These are phyloP conservation scores for Fusarium sororula DNA, from an alignment of 2,329 filamentous ascomycete genomes.

Conservation along the genomic window DNA sequence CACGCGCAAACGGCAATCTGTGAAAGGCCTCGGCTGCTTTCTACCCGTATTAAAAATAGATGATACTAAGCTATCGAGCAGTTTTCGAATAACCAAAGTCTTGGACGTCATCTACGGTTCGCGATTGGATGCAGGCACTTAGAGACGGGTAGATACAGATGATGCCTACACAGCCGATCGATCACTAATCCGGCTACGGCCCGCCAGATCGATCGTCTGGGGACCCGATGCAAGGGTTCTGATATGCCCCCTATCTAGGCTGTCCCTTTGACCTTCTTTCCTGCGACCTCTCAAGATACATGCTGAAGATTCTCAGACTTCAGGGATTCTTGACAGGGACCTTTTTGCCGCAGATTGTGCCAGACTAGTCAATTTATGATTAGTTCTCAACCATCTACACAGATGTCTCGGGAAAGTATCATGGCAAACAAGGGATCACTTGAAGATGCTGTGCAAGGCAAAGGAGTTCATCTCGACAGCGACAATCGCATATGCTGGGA, in stretches of 20 bases:
- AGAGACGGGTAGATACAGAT: neutral
- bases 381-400: too few species aligned
- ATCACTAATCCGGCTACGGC: neutral
- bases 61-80: fast-evolving
- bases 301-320: fast-evolving
- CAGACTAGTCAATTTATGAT: neutral
- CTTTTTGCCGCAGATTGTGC: too few species aligned
- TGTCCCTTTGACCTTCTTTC: neutral
- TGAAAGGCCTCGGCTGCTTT: neutral
- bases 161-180: neutral
- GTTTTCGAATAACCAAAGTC: neutral
- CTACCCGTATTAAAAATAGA: neutral
- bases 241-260: neutral
- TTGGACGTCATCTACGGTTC: neutral
- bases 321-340: too few species aligned
- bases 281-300: fast-evolving
- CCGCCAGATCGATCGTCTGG: neutral
- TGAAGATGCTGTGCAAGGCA: neutral
- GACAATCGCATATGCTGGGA: neutral
- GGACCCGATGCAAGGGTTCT: neutral
- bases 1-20: fast-evolving
- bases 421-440: neutral
- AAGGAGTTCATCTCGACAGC: neutral
- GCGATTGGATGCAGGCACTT: fast-evolving
- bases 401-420: fast-evolving